These are phyloP conservation scores for Eucalyptus caleyi DNA, from an alignment of 345 rosid species.

Conservation along the genomic window DNA sequence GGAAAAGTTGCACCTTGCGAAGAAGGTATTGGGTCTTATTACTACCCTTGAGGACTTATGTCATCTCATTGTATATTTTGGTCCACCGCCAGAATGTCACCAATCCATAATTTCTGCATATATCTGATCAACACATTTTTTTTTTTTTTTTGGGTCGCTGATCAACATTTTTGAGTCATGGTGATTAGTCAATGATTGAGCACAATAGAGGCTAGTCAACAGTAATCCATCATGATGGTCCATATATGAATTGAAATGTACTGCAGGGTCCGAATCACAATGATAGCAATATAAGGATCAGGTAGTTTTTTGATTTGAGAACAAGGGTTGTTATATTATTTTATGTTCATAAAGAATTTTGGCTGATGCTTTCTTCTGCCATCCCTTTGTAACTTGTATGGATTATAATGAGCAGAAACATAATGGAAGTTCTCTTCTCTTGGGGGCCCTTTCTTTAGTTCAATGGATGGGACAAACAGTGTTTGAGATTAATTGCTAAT, in stretches of 20 bases:
- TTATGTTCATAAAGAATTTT: not conserved
- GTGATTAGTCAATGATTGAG: not conserved
- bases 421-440: not conserved
- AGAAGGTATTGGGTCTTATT: constrained; percentile 29
- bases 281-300: not conserved
- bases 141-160: too few relatives aligned
- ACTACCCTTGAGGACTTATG: not conserved
- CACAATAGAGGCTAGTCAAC: not conserved
- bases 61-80: not conserved
- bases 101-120: not conserved
- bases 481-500: not conserved
- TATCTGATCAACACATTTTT: not conserved
- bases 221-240: not conserved
- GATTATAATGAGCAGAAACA: not conserved
- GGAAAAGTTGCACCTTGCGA: constrained; percentile 34
- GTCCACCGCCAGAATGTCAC: not conserved
- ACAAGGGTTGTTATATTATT: not conserved
- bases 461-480: not conserved
- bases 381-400: not conserved
- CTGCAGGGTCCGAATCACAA: not conserved
- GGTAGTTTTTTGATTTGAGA: too few relatives aligned
- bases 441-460: not conserved
- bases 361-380: not conserved
- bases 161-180: not conserved
- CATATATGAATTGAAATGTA: not conserved